Evolutionary conservation across 371 early-diverging fungal species (phyloP).

Genomic region (Actinomortierella wolfii): DNA sequence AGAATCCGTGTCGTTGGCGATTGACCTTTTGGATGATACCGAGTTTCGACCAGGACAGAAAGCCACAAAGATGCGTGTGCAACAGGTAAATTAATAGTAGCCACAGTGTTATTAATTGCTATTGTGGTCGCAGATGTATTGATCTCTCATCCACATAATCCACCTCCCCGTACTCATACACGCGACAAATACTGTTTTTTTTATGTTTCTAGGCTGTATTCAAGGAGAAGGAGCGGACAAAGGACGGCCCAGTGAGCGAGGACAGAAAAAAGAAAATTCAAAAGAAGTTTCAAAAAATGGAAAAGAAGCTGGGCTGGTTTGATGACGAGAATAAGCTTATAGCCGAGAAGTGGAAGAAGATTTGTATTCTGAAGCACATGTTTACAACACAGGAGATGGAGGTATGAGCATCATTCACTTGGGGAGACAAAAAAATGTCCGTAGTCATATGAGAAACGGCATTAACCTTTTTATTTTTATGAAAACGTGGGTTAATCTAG

Average conservation of each 20-base stretch:
- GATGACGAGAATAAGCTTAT: constrained; percentile 78
- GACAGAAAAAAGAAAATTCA: constrained; percentile 66
- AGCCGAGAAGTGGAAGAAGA: constrained; percentile 74
- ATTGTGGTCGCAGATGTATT: neutral
- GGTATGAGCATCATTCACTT: too few relatives aligned
- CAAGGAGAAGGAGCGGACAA: constrained; percentile 58
- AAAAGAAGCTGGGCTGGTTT: constrained; percentile 91
- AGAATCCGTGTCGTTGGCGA: constrained; percentile 86
- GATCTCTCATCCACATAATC: neutral
- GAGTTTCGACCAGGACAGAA: constrained; percentile 72
- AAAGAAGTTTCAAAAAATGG: constrained; percentile 76
- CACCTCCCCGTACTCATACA: too few relatives aligned
- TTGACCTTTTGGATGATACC: constrained; percentile 85
- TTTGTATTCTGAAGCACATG: constrained; percentile 93
- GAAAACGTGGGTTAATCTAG: constrained; percentile 40
- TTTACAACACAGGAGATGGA: constrained; percentile 89
- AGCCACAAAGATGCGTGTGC: constrained; percentile 68
- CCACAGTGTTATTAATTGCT: too few relatives aligned
- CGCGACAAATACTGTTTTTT: neutral
- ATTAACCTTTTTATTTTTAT: neutral
- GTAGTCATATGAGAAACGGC: neutral
- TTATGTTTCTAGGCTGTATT: constrained; percentile 66
- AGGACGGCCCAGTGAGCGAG: constrained; percentile 44
- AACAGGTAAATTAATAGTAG: constrained; percentile 54
- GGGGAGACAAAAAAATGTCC: neutral